Conservation (phyloP, 257 asterid genomes). For the Rubia yunnanensis region DNA sequence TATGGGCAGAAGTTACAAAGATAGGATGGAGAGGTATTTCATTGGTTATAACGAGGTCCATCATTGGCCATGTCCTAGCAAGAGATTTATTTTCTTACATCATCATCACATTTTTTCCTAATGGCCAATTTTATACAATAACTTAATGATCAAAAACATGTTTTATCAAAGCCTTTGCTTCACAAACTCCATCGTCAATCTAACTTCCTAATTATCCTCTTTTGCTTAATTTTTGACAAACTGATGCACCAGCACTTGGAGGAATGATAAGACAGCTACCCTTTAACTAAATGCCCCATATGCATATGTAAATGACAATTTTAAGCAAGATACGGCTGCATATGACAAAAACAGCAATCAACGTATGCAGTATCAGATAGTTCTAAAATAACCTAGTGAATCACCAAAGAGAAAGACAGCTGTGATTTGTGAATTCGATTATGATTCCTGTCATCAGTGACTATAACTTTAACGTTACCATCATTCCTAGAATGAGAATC, state of each 20-base stretch:
- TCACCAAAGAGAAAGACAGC: too few relatives aligned
- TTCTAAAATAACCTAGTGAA: too few relatives aligned
- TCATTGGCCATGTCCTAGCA: not conserved
- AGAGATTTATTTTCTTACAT: not conserved
- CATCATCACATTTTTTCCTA: not conserved
- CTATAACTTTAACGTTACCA: slow-evolving; percentile 34
- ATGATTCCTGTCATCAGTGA: too few relatives aligned
- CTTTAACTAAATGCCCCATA: not conserved
- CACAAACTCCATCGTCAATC: not conserved
- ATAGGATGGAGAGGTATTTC: not conserved
- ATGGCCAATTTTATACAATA: not conserved
- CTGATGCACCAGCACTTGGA: not conserved
- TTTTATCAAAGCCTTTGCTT: not conserved
- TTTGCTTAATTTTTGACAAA: not conserved
- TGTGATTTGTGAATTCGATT: too few relatives aligned
- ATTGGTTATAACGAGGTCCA: not conserved
- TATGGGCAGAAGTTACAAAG: not conserved
- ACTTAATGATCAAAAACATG: not conserved
- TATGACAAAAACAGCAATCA: not conserved
- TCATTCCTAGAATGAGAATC: slow-evolving; percentile 22
- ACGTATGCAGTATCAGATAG: too few relatives aligned
- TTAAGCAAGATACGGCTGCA: too few relatives aligned
- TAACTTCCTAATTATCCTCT: not conserved
- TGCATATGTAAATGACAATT: too few relatives aligned
- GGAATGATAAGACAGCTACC: not conserved